A percentile compares a stretch with the other conserved stretches of the same genome.
Conservation (phyloP, 2,329 filamentous ascomycete genomes). For the Diaporthe vexans region DNA sequence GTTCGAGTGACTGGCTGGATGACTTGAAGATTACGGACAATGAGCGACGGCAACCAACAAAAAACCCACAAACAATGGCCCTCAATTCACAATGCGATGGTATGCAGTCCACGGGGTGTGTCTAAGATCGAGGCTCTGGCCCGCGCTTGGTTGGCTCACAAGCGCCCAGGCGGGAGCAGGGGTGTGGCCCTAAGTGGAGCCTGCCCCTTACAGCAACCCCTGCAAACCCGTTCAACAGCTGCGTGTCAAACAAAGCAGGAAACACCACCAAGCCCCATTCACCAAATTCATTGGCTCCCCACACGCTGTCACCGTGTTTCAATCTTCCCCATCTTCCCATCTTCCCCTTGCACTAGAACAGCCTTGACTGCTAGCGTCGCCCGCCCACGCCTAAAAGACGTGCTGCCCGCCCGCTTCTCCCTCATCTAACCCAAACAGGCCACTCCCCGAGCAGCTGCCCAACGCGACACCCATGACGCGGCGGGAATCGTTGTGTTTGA, state of each 20-base stretch:
- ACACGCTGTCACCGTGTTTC: conserved; percentile 31
- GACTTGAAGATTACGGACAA: conserved; percentile 3
- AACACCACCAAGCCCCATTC: neutral
- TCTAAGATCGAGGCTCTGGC: conserved; percentile 12
- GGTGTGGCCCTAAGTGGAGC: conserved; percentile 12
- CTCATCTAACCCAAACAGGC: conserved; percentile 20
- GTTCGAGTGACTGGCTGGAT: conserved; percentile 1
- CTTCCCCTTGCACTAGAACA: neutral
- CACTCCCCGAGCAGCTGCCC: neutral
- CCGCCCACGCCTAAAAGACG: conserved; percentile 9
- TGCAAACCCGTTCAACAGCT: conserved; percentile 2
- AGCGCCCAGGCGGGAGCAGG: conserved; percentile 1
- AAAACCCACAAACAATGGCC: conserved; percentile 23
- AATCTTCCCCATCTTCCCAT: neutral
- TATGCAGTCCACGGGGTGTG: conserved; percentile 7
- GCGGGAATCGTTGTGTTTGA: conserved; percentile 28
- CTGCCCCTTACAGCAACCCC: conserved; percentile 1
- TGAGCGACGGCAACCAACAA: neutral
- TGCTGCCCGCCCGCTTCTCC: neutral
- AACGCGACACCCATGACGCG: conserved; percentile 23
- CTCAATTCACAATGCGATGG: conserved; percentile 15
- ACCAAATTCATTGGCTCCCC: conserved; percentile 27
- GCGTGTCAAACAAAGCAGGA: conserved; percentile 25
- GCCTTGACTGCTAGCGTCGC: neutral
- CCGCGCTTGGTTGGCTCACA: conserved; percentile 25